Evolutionary conservation across 2,329 filamentous ascomycete species (phyloP).

Genomic region (Colletotrichum sublineola): DNA sequence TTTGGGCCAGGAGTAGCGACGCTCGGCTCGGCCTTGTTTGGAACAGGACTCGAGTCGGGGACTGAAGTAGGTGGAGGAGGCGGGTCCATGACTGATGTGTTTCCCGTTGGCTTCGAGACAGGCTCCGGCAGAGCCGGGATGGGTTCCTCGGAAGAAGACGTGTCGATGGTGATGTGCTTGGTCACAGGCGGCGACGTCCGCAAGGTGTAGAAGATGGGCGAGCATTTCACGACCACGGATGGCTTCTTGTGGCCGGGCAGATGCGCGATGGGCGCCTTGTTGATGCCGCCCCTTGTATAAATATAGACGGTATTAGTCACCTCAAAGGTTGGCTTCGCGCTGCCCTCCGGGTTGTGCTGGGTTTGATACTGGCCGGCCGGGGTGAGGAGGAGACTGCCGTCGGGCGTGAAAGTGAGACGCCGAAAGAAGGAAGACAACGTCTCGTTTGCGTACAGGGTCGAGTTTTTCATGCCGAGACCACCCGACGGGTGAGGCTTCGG

Average conservation of each 20-base stretch:
- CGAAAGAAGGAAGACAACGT: conserved; percentile 98
- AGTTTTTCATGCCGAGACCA: conserved; percentile 80
- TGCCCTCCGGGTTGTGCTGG: conserved; percentile 74
- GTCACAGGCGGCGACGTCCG: conserved; percentile 77
- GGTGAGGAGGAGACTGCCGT: conserved; percentile 93
- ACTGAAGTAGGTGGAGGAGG: conserved; percentile 74
- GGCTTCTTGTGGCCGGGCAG: conserved; percentile 98
- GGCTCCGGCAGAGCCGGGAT: conserved; percentile 89
- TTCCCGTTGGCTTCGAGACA: conserved; percentile 71
- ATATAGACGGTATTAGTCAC: conserved; percentile 98
- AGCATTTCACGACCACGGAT: conserved; percentile 95
- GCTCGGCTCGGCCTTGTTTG: conserved; percentile 56
- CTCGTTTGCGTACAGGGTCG: conserved; percentile 95
- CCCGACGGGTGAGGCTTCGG: conserved; percentile 78
- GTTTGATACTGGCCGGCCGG: conserved; percentile 96
- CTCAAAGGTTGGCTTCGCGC: conserved; percentile 83
- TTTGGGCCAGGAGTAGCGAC: conserved; percentile 70
- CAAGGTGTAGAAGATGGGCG: conserved; percentile 87
- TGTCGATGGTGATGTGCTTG: conserved; percentile 94
- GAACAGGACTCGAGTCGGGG: conserved; percentile 54
- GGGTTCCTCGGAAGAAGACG: conserved; percentile 85
- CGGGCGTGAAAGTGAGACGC: conserved; percentile 91
- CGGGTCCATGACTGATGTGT: conserved; percentile 82
- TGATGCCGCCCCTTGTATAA: conserved; percentile 95
- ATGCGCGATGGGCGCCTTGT: conserved; percentile 95